Percentiles rank a stretch among this genome's conserved stretches.
Conservation (phyloP, 2,329 filamentous ascomycete genomes). For the Neopestalotiopsis sp. region DNA sequence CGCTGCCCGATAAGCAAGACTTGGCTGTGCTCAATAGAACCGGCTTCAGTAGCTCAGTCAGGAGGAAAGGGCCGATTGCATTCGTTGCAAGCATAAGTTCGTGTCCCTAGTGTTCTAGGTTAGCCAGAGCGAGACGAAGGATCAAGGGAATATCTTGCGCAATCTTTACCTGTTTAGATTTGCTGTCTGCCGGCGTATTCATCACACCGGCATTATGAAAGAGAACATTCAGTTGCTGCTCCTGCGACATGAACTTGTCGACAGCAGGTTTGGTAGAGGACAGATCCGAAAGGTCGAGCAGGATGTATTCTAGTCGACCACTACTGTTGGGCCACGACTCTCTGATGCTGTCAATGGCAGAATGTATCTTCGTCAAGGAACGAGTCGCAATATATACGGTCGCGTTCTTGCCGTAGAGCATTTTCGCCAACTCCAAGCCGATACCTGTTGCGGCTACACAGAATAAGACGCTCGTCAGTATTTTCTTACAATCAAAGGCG, state of each 20-base stretch:
- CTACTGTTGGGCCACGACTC: not conserved
- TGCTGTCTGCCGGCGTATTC: slow-evolving; percentile 3
- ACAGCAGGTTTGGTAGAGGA: slow-evolving; percentile 23
- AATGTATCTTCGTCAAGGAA: slow-evolving; percentile 9
- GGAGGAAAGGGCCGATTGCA: slow-evolving; percentile 11
- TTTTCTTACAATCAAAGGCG: not conserved
- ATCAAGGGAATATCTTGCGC: too few species aligned
- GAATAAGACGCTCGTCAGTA: not conserved
- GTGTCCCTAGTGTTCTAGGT: not conserved
- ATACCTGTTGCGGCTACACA: slow-evolving; percentile 3
- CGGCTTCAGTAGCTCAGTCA: slow-evolving; percentile 15
- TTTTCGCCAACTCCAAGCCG: slow-evolving; percentile 11
- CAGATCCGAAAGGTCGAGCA: slow-evolving; percentile 33
- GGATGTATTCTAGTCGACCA: not conserved
- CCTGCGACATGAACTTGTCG: slow-evolving; percentile 20
- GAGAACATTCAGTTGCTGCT: slow-evolving; percentile 24
- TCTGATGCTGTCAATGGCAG: slow-evolving; percentile 6
- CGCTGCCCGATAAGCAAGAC: slow-evolving; percentile 1
- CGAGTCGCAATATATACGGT: slow-evolving; percentile 14
- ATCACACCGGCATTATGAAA: slow-evolving; percentile 26
- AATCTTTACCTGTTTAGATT: slow-evolving; percentile 7
- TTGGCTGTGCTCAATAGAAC: not conserved
- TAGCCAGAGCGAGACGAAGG: not conserved
- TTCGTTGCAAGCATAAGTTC: slow-evolving; percentile 19
- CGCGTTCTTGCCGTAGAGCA: slow-evolving; percentile 17